A percentile compares a stretch with the other conserved stretches of the same genome.
phyloP scores from a whole-genome alignment of 2,329 filamentous ascomycete species.

The Cylindrodendrum hubeiense region DNA sequence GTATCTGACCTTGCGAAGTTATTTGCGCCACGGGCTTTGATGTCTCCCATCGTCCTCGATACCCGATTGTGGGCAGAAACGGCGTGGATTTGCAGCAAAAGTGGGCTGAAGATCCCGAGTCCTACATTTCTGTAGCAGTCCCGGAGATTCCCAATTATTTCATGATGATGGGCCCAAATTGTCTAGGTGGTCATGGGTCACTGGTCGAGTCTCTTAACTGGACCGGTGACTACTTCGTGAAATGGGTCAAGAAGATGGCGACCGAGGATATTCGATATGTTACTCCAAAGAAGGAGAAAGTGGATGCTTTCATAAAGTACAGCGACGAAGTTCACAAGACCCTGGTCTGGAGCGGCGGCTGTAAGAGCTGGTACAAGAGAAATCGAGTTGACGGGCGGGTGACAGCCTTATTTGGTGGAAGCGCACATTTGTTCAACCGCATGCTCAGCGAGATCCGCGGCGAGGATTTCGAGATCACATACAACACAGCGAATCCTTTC shows the following conservation, averaged over 20 bases:
- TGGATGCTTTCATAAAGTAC: conserved; percentile 39
- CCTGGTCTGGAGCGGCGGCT: conserved; percentile 37
- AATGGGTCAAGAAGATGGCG: conserved; percentile 41
- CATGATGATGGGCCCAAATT: conserved; percentile 43
- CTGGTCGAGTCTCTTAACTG: conserved; percentile 40
- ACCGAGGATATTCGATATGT: conserved; percentile 39
- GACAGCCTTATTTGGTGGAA: conserved; percentile 38
- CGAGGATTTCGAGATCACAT: conserved; percentile 37
- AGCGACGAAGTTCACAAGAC: conserved; percentile 38
- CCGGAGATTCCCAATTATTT: conserved; percentile 49
- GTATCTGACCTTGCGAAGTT: conserved; percentile 42
- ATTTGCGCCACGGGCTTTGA: conserved; percentile 70
- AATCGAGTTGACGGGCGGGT: conserved; percentile 32
- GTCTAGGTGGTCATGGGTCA: conserved; percentile 38
- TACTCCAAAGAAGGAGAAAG: conserved; percentile 36
- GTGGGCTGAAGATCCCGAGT: conserved; percentile 58
- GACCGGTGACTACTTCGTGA: conserved; percentile 42
- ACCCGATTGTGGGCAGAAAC: conserved; percentile 61
- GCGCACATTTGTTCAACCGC: conserved; percentile 38
- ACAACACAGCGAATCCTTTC: conserved; percentile 36
- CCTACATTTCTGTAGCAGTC: conserved; percentile 46
- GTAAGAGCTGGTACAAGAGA: conserved; percentile 39
- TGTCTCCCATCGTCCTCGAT: conserved; percentile 63
- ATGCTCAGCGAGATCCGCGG: conserved; percentile 37
- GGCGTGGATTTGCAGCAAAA: conserved; percentile 62